These are phyloP conservation scores for Aristolochia fimbriata DNA, from an alignment of 164 flowering plant species.

Conservation along the genomic window DNA sequence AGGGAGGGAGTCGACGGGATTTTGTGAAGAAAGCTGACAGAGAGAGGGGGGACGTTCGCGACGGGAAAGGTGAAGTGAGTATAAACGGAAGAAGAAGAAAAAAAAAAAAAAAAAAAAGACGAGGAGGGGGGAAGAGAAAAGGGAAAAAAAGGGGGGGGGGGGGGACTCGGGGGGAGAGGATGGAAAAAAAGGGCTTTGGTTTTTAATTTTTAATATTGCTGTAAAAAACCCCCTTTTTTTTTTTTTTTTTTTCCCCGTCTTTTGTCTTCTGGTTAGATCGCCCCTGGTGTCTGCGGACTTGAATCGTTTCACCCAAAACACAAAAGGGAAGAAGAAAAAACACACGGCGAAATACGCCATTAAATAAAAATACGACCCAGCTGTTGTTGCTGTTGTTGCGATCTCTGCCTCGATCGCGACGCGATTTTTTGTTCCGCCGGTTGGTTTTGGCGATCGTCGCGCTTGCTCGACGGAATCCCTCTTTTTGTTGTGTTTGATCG, in stretches of 20 bases:
- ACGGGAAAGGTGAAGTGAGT: not conserved
- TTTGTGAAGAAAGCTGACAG: too few relatives aligned
- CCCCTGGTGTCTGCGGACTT: constrained; percentile 13
- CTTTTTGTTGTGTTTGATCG: constrained; percentile 1
- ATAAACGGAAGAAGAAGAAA: too few relatives aligned
- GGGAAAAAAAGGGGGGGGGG: not conserved
- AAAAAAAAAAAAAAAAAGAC: not conserved
- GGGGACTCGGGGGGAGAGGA: too few relatives aligned
- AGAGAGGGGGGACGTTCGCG: too few relatives aligned
- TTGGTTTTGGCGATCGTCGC: constrained; percentile 11
- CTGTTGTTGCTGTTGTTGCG: not conserved
- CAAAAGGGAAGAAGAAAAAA: not conserved
- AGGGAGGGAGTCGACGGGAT: too few relatives aligned
- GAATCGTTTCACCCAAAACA: not conserved
- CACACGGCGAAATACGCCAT: constrained; percentile 1
- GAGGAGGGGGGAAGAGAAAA: not conserved
- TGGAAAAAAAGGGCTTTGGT: not conserved
- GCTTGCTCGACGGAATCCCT: constrained; percentile 2
- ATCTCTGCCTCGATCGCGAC: constrained; percentile 3
- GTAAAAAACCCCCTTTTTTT: constrained; percentile 1
- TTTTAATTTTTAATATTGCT: not conserved
- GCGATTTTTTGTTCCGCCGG: constrained; percentile 3
- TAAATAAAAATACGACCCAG: constrained; percentile 2
- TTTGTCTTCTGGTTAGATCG: constrained; percentile 15
- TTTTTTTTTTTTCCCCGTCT: not conserved